Evolutionary conservation across 208 protist genomes (phyloP), one percentile per base, ranked within the genome.

Genomic region (Zelonia costaricensis): DNA sequence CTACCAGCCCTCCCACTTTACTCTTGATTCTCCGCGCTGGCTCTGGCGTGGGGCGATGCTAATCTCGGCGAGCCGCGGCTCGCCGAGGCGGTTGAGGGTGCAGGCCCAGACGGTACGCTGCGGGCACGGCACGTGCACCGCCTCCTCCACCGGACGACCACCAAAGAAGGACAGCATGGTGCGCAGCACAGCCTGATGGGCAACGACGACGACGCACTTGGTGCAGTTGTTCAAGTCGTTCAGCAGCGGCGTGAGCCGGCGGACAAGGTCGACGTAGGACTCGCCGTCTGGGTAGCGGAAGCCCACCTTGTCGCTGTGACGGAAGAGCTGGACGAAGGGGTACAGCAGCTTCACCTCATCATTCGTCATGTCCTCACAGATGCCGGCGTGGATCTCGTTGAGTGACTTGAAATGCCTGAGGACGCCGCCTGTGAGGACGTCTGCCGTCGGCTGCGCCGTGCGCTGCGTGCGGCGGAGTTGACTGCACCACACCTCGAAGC

Each of bases 311-410:
- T 91, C 78, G 1, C 60, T 74, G 52, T 89, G 72, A 1, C 88
- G 74, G 49, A 88, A 89, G 28, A 42, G 66, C 43, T 88, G 77
- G 53, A 94, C 88, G 30, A 68, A 69, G 0, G 88, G 88, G 55
- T 90, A 91, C 9, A 82, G 57, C 38, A 62, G 42, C 33, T 85
- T 81, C 22, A 94, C 67, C 42, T 94, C 88, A 7, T 91, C 80
- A 55, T 88, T 88, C 22, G 88, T 94, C 78, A 94, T 88, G 54
- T 91, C 82, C 64, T 94, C 88, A 44, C 88, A 94, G 48, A 94
- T 85, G 23, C 88, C 88, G 51, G 84, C 88, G 54, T 94, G 82
- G 53, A 94, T 94, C 62, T 94, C 88, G 70, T 94, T 94, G 22
- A 94, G 62, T 4, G 82, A 85, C 56, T 85, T 83, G 61, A 85